Base-by-base conservation (phyloP, 129 eudicot species). In the Artemisia annua region DNA sequence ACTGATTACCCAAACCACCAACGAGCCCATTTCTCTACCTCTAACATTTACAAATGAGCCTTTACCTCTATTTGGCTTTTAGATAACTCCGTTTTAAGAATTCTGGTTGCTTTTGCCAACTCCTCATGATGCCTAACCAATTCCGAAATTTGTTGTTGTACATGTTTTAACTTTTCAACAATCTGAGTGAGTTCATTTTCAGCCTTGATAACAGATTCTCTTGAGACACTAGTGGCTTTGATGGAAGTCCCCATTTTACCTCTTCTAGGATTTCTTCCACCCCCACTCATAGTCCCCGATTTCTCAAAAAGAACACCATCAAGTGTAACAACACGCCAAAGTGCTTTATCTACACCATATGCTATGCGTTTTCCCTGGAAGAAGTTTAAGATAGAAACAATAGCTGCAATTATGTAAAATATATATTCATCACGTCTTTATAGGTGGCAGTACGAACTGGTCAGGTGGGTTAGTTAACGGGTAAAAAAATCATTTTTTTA, bases 281-380 rank as follows among this genome's bases (percentile, higher is more conserved):
- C 99, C 68, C 99, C 99, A 85, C 89, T 86, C 97, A 90, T 95
- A 3, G 99, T 94, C 35, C 99, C 99, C 19, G 99, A 86, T 76
- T 79, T 88, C 81, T 90, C 96, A 63, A 90, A 86, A 13, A 94
- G 85, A 48, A 87, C 89, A 56, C 97, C 99, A 64, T 94, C 93
- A 32, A 90, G 79, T 35, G 99, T 94, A 56, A 94, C 99, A 22
- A 94, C 93, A 24, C 97, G 97, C 66, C 89, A 55, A 65, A 86
- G 84, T 58, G 84, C 99, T 51, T 67, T 83, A 80, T 75, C 74
- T 39, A 70, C 75, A 22, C 97, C 96, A 55, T 94, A 94, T 49
- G 96, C 99, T 53, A 94, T 88, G 8, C 97, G 91, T 18, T 92
- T 78, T 64, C 96, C 99, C 99, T 92, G 62, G 70, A 14, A 74